phyloP scores from a whole-genome alignment of 371 early-diverging fungal genomes.

The Blakeslea trispora region DNA sequence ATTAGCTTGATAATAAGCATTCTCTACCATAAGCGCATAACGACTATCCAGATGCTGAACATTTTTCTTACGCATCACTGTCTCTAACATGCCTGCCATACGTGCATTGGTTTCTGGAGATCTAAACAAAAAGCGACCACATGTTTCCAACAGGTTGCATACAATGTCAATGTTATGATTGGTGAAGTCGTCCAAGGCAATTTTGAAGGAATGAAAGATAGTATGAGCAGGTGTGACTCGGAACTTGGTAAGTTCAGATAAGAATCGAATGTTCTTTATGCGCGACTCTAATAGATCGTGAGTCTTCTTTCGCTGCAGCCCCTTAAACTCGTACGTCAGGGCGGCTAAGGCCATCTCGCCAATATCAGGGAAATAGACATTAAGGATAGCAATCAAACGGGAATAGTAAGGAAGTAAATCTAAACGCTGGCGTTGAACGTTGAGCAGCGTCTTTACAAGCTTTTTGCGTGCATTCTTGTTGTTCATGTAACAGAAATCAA shows the following conservation, averaged over 20 bases:
- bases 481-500: constrained; percentile 92
- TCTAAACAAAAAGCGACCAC: constrained; percentile 85
- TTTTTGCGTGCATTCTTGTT: constrained; percentile 77
- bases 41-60: constrained; percentile 84
- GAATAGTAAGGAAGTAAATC: constrained; percentile 92
- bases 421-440: constrained; percentile 79
- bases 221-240: constrained; percentile 78
- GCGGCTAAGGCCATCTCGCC: constrained; percentile 69
- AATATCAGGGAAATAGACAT: constrained; percentile 86
- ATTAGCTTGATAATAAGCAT: constrained; percentile 90
- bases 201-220: constrained; percentile 81
- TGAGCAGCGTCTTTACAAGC: constrained; percentile 73
- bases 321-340: constrained; percentile 78
- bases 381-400: constrained; percentile 85
- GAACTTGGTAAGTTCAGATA: constrained; percentile 94
- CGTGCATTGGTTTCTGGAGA: constrained; percentile 73
- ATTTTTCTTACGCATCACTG: constrained; percentile 85
- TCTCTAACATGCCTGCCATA: constrained; percentile 75
- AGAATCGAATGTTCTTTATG: constrained; percentile 82
- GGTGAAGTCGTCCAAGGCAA: constrained; percentile 82
- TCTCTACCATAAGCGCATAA: constrained; percentile 87
- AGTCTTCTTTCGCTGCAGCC: constrained; percentile 67
- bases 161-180: constrained; percentile 83
- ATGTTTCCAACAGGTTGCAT: constrained; percentile 84
- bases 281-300: constrained; percentile 73